A percentile compares a stretch with the other conserved stretches of the same genome.
These are phyloP conservation scores for Umbilicaria muhlenbergii DNA, from an alignment of 495 filamentous ascomycete species.

Conservation along the genomic window DNA sequence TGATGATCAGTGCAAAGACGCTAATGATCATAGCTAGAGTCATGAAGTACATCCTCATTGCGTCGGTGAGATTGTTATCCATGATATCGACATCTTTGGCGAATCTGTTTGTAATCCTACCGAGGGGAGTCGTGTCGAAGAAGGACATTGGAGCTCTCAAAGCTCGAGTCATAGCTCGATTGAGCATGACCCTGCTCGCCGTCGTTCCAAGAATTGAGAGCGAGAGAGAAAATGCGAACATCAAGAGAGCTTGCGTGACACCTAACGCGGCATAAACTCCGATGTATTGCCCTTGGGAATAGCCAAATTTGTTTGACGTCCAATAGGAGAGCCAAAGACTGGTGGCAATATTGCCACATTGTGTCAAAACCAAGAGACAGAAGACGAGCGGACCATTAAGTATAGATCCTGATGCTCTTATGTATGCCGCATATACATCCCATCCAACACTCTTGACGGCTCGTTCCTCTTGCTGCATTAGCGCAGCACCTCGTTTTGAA, in stretches of 20 bases:
- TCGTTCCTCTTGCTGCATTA: slow-evolving; percentile 89
- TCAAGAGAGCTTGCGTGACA: slow-evolving; percentile 51
- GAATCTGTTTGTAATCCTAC: slow-evolving; percentile 95
- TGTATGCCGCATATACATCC: slow-evolving; percentile 69
- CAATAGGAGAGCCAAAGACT: slow-evolving; percentile 89
- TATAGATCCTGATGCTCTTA: slow-evolving; percentile 63
- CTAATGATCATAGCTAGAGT: slow-evolving; percentile 64
- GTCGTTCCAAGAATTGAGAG: slow-evolving; percentile 67
- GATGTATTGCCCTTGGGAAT: slow-evolving; percentile 58
- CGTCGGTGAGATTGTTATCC: slow-evolving; percentile 84
- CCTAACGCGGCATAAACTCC: slow-evolving; percentile 74
- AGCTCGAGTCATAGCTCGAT: slow-evolving; percentile 62
- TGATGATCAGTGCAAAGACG: slow-evolving; percentile 77
- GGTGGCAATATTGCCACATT: slow-evolving; percentile 73
- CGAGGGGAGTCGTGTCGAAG: slow-evolving; percentile 91
- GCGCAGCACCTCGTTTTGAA: slow-evolving; percentile 36
- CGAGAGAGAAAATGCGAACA: slow-evolving; percentile 55
- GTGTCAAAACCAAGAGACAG: slow-evolving; percentile 48
- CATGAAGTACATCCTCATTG: slow-evolving; percentile 85
- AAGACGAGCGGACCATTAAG: slow-evolving; percentile 51
- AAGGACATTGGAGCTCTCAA: slow-evolving; percentile 90
- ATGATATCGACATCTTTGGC: slow-evolving; percentile 89
- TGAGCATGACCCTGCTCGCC: slow-evolving; percentile 68
- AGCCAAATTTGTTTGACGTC: slow-evolving; percentile 60
- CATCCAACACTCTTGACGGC: slow-evolving; percentile 69